Base-by-base conservation (phyloP, 148 eudicot species). In the Chenopodium album region DNA sequence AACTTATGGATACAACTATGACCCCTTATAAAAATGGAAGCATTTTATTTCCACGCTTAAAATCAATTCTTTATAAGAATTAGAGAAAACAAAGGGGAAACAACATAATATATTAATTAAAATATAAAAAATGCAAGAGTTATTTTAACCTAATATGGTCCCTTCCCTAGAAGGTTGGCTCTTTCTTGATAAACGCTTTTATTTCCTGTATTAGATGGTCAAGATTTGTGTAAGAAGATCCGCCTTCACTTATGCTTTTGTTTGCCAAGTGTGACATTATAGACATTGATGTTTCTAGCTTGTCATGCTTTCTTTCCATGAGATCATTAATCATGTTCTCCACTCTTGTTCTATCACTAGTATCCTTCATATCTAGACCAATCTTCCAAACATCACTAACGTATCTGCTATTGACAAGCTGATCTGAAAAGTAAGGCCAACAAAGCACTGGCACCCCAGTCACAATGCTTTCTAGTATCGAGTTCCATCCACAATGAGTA, bases 401-500 rank as follows among this genome's bases (percentile, higher is more conserved):
- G 31, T 14, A 85, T 69, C 92, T 85, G 48, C 92, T 87, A 31
- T 84, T 87, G 11, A 88, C 66, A 31, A 82, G 89, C 19, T 90
- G 92, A 59, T 88, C 90, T 52, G 73, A 80, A 46, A 82, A 79
- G 78, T 73, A 83, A 20, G 90, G 89, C 88, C 86, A 88, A 62
- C 89, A 87, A 1, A 86, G 72, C 90, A 88, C 85, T 0, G 92
- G 90, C 75, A 88, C 89, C 28, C 89, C 87, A 1, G 82, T 88
- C 0, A 69, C 64, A 10, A 90, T 85, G 70, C 90, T 87, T 78
- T 89, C 92, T 17, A 89, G n/a, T 1, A 81, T 84, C 2, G 91
- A 87, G 81, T 87, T 89, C 91, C 92, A 89, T 10, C 92, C 92
- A 54, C 89, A 76, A 72, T 89, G 90, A 4, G 89, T 88, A 20